Evolutionary conservation across 495 filamentous ascomycete genomes (phyloP).

Genomic region (Penicillium egyptiacum): DNA sequence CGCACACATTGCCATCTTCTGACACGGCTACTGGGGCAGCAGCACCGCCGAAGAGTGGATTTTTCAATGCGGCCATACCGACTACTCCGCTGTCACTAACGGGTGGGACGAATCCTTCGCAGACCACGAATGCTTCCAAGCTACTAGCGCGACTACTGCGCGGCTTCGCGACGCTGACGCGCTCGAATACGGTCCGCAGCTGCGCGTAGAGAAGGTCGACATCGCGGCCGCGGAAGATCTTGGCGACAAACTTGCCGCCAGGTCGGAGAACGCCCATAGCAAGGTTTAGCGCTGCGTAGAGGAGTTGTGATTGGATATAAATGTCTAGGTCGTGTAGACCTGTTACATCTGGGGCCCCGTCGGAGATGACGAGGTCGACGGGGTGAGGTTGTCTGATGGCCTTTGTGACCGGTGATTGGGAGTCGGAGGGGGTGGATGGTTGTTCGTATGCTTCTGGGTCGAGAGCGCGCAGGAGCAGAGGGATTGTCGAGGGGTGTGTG

Average conservation of each 20-base stretch:
- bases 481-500: slow-evolving; percentile 92
- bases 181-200: slow-evolving; percentile 82
- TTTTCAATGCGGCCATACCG: slow-evolving; percentile 45
- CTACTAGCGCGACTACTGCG: slow-evolving; percentile 90
- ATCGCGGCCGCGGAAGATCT: slow-evolving; percentile 93
- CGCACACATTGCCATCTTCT: slow-evolving; percentile 60
- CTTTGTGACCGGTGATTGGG: slow-evolving; percentile 25
- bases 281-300: slow-evolving; percentile 90
- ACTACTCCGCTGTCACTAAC: slow-evolving; percentile 31
- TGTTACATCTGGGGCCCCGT: slow-evolving; percentile 95
- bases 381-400: slow-evolving; percentile 59
- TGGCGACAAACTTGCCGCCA: slow-evolving; percentile 94
- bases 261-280: slow-evolving; percentile 87
- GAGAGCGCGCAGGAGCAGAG: slow-evolving; percentile 78
- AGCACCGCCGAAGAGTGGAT: slow-evolving; percentile 48
- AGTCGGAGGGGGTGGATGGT: slow-evolving; percentile 35
- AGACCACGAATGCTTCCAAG: slow-evolving; percentile 94
- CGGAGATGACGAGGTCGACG: slow-evolving; percentile 89
- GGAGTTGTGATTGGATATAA: slow-evolving; percentile 92
- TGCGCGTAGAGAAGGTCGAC: slow-evolving; percentile 92
- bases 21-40: slow-evolving; percentile 34
- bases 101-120: slow-evolving; percentile 74
- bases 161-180: slow-evolving; percentile 89
- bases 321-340: slow-evolving; percentile 96
- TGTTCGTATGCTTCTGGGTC: slow-evolving; percentile 71